Conservation (phyloP, 2,329 filamentous ascomycete genomes). For the Pseudocercospora ulei region DNA sequence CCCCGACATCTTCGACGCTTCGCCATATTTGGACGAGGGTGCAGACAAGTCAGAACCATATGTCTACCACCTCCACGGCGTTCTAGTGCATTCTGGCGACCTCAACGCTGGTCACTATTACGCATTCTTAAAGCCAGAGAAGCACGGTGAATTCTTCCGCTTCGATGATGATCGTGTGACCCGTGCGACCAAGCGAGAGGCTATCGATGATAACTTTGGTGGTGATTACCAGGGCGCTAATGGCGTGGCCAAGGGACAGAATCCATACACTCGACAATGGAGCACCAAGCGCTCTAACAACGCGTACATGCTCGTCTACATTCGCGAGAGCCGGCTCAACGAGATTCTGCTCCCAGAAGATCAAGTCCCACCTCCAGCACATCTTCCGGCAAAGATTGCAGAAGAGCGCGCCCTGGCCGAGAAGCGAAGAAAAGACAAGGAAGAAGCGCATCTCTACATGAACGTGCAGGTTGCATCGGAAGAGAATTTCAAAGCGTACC, state of each 20-base stretch:
- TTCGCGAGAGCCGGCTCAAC: conserved; percentile 76
- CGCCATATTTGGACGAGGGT: conserved; percentile 75
- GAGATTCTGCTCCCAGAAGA: conserved; percentile 66
- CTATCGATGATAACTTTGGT: conserved; percentile 92
- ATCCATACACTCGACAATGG: conserved; percentile 55
- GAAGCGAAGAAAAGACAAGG: conserved; percentile 72
- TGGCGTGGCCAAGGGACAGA: conserved; percentile 50
- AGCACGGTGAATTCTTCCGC: conserved; percentile 90
- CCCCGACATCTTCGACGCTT: conserved; percentile 70
- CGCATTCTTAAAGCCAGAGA: conserved; percentile 85
- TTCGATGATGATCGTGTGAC: conserved; percentile 97
- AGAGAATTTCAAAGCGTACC: conserved; percentile 67
- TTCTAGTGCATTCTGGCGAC: conserved; percentile 92
- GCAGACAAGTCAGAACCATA: conserved; percentile 83
- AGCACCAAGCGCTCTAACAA: conserved; percentile 65
- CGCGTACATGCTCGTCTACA: conserved; percentile 98
- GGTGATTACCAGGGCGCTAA: conserved; percentile 58
- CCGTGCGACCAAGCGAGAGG: conserved; percentile 82
- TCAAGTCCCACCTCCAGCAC: conserved; percentile 67
- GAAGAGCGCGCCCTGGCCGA: conserved; percentile 72
- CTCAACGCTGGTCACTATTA: conserved; percentile 98
- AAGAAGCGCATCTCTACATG: conserved; percentile 91
- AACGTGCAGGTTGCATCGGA: conserved; percentile 72
- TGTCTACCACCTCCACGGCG: conserved; percentile 85
- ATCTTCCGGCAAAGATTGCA: conserved; percentile 67